Conservation (phyloP, 208 protist genomes). For the Trypanosoma mega region DNA sequence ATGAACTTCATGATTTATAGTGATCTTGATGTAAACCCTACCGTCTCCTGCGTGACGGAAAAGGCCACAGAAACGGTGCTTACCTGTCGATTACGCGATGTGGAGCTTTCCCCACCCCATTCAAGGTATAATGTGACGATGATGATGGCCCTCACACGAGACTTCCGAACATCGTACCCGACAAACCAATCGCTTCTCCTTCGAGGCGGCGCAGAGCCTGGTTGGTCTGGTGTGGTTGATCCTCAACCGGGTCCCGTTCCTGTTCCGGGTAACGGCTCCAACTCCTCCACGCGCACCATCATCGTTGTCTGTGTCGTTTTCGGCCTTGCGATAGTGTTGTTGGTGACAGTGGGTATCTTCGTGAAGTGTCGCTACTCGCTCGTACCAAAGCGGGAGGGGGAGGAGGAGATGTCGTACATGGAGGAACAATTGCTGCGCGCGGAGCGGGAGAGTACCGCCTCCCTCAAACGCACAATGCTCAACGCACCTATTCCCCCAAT, state of each 20-base stretch:
- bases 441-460: slow-evolving; percentile 14
- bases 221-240: background rate
- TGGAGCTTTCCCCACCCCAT: no score
- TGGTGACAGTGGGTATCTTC: background rate
- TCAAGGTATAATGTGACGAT: slow-evolving; percentile 1
- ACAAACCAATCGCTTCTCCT: slow-evolving; percentile 2
- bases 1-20: background rate
- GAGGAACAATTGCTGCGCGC: slow-evolving; percentile 14
- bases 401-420: slow-evolving; percentile 18
- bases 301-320: background rate
- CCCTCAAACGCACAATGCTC: slow-evolving; percentile 1
- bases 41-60: background rate
- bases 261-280: background rate
- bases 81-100: slow-evolving; percentile 2
- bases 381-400: background rate
- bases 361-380: slow-evolving; percentile 1
- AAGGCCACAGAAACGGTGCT: background rate
- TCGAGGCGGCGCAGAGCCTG: background rate
- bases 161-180: background rate
- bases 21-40: background rate
- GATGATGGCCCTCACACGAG: background rate
- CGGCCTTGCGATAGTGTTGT: background rate
- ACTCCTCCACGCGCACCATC: background rate
- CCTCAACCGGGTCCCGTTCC: background rate
- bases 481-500: slow-evolving; percentile 6